These are phyloP conservation scores for Sordariomycetes sp. DNA, from an alignment of 2,329 filamentous ascomycete species.

Conservation along the genomic window DNA sequence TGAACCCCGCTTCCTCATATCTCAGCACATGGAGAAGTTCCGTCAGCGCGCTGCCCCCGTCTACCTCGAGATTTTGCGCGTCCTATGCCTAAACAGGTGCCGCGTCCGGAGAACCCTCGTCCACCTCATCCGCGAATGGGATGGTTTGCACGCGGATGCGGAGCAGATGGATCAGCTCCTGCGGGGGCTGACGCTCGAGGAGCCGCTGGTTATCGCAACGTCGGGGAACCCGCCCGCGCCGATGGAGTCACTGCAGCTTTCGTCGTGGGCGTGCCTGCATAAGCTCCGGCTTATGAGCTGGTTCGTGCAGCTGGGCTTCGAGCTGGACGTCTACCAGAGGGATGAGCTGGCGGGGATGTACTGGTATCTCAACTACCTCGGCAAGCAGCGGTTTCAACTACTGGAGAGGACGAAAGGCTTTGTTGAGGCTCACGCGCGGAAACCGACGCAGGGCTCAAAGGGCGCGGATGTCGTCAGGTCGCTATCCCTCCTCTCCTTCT, in stretches of 20 bases:
- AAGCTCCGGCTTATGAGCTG: constrained; percentile 82
- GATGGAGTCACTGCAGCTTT: constrained; percentile 58
- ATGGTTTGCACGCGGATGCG: constrained; percentile 68
- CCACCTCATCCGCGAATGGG: constrained; percentile 73
- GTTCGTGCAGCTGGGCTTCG: constrained; percentile 85
- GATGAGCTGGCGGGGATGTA: constrained; percentile 86
- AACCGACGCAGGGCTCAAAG: constrained; percentile 8
- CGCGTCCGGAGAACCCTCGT: constrained; percentile 80
- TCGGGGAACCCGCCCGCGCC: constrained; percentile 27
- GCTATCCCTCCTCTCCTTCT: constrained; percentile 41
- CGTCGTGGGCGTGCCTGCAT: constrained; percentile 81
- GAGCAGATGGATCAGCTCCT: constrained; percentile 63
- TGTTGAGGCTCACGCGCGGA: constrained; percentile 20
- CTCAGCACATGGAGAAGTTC: constrained; percentile 59
- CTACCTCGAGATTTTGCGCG: constrained; percentile 73
- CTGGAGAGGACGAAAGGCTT: constrained; percentile 62
- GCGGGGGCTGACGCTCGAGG: constrained; percentile 45
- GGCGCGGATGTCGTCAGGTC: constrained; percentile 15
- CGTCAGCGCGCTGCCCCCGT: constrained; percentile 49
- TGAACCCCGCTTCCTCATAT: constrained; percentile 61
- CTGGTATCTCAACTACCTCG: constrained; percentile 69
- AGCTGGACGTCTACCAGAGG: constrained; percentile 76
- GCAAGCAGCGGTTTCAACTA: constrained; percentile 55
- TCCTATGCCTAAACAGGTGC: constrained; percentile 80
- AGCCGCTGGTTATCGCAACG: constrained; percentile 36